These are phyloP conservation scores for Fomitopsis palustris DNA, from an alignment of 1,284 basidiomycete species.

Conservation along the genomic window DNA sequence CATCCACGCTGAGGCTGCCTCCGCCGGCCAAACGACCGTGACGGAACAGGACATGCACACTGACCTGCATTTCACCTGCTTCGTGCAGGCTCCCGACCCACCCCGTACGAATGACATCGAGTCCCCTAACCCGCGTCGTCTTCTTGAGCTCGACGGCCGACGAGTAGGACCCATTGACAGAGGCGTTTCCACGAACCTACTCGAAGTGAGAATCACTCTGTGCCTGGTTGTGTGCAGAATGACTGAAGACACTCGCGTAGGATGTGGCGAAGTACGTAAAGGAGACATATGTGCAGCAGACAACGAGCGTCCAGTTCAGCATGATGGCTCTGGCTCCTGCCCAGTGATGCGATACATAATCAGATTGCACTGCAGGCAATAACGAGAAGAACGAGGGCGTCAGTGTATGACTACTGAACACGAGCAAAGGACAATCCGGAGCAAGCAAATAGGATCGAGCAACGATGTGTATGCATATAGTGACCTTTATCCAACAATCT, in stretches of 20 bases:
- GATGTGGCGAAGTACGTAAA: conserved; percentile 69
- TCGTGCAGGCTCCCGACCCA: conserved; percentile 62
- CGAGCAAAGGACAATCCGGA: too few relatives aligned
- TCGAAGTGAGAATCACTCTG: conserved; percentile 42
- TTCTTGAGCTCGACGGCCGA: conserved; percentile 83
- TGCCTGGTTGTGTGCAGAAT: not conserved
- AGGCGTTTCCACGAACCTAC: conserved; percentile 60
- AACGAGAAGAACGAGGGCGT: too few relatives aligned
- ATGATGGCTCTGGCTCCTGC: conserved; percentile 29
- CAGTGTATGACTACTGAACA: too few relatives aligned
- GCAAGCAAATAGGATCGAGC: too few relatives aligned
- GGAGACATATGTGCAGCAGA: conserved; percentile 56
- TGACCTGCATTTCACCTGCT: conserved; percentile 83
- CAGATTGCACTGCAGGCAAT: too few relatives aligned
- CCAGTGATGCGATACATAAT: not conserved
- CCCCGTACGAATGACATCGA: conserved; percentile 30
- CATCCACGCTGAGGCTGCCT: conserved; percentile 72
- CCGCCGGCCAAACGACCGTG: conserved; percentile 63
- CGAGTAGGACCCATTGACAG: conserved; percentile 76
- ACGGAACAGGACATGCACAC: conserved; percentile 51
- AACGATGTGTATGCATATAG: too few relatives aligned
- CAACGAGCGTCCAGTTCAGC: conserved; percentile 57
- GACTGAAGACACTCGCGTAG: conserved; percentile 30
- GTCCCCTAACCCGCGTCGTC: conserved; percentile 30
- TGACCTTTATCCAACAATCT: too few relatives aligned